Evolutionary conservation across 2,329 filamentous ascomycete genomes (phyloP).

Genomic region (Epichloe glyceriae): DNA sequence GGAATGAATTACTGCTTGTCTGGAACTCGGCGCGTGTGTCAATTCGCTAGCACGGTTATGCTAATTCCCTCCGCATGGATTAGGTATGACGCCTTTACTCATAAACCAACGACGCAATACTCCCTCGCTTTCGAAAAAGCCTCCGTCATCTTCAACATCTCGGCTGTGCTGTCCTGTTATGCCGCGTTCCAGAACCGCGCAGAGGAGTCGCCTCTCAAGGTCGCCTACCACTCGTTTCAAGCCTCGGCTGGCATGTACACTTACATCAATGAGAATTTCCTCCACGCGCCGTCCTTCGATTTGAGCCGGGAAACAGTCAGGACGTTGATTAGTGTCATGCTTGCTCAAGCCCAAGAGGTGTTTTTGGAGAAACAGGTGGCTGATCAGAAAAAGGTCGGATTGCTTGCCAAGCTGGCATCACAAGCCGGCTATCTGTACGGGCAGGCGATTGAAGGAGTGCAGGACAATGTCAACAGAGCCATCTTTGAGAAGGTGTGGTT

Average conservation of each 20-base stretch:
- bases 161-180: slow-evolving; percentile 90
- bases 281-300: slow-evolving; percentile 94
- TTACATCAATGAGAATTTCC: slow-evolving; percentile 98
- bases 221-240: slow-evolving; percentile 95
- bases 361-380: slow-evolving; percentile 93
- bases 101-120: slow-evolving; percentile 93
- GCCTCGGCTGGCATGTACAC: slow-evolving; percentile 98
- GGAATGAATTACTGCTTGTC: slow-evolving; percentile 12
- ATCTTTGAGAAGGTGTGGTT: slow-evolving; percentile 95
- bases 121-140: slow-evolving; percentile 96
- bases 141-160: slow-evolving; percentile 99
- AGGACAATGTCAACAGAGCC: slow-evolving; percentile 81
- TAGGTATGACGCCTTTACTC: slow-evolving; percentile 99
- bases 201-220: slow-evolving; percentile 87
- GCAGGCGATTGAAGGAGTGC: slow-evolving; percentile 78
- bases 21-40: background rate
- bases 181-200: slow-evolving; percentile 84
- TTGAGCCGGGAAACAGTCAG: slow-evolving; percentile 92
- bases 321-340: slow-evolving; percentile 79
- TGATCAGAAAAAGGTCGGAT: slow-evolving; percentile 82
- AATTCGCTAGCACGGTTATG: no score
- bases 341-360: slow-evolving; percentile 93
- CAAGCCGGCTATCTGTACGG: slow-evolving; percentile 81
- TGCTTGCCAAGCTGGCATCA: slow-evolving; percentile 85
- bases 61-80: background rate